Percentiles rank a stretch among this genome's conserved stretches.
These are phyloP conservation scores for Balakata baccata DNA, from an alignment of 345 rosid genomes.

Conservation along the genomic window DNA sequence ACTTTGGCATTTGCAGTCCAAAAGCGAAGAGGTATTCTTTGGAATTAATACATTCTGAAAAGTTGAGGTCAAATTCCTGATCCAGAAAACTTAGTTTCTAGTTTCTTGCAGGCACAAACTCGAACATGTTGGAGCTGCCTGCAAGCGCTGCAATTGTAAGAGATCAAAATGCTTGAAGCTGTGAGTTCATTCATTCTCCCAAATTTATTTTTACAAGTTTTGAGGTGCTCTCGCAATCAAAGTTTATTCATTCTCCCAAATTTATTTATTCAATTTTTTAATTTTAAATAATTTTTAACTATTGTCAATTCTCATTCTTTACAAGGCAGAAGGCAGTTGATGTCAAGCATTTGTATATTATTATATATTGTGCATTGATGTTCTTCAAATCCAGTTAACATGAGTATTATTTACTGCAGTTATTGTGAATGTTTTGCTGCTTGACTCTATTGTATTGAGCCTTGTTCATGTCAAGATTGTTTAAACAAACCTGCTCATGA, in stretches of 20 bases:
- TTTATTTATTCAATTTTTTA: background rate
- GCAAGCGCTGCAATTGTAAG: conserved; percentile 35
- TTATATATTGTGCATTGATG: background rate
- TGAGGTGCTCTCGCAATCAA: background rate
- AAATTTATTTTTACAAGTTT: background rate
- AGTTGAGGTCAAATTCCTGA: background rate
- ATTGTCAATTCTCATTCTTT: conserved; percentile 15
- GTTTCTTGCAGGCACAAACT: conserved; percentile 38
- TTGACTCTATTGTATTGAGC: conserved; percentile 64
- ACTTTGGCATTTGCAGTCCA: conserved; percentile 31
- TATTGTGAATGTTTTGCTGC: conserved; percentile 90
- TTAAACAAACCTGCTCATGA: conserved; percentile 58
- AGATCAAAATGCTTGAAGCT: conserved; percentile 37
- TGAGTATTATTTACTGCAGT: conserved; percentile 33
- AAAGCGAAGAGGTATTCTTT: conserved; percentile 38
- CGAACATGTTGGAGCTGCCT: conserved; percentile 22
- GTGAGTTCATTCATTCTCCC: conserved; percentile 20
- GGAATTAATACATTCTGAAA: conserved; percentile 1
- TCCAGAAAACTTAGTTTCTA: conserved; percentile 7
- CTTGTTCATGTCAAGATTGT: conserved; percentile 69
- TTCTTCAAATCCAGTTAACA: background rate
- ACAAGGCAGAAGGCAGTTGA: background rate
- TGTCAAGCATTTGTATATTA: background rate
- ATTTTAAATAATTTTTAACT: background rate
- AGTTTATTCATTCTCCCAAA: background rate